Base-by-base conservation (phyloP, 495 filamentous ascomycete genomes). In the Aspergillus taichungensis region DNA sequence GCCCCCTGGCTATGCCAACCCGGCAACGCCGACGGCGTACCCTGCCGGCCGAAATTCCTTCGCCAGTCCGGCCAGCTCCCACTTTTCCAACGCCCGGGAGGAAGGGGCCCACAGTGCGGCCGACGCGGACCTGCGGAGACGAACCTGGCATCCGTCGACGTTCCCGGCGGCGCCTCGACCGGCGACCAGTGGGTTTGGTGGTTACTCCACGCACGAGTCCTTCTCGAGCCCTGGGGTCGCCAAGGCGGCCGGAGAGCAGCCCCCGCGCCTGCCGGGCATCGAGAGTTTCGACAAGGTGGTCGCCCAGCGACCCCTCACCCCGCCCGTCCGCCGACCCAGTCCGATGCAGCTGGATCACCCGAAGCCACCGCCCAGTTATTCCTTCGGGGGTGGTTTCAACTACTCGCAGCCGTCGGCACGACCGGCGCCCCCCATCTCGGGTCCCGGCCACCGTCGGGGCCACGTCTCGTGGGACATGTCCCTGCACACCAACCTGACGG, bases 111-210 rank as follows among this genome's bases (percentile, higher is more conserved):
- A 79, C 5, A 71, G 63, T 53, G 69, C 76, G 2, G 69, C 78
- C 3, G 87, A 91, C 47, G 81, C 86, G 14, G 85, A 89, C 39
- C 82, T 81, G 77, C 79, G 87, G 48, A 68, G 89, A 46, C 73
- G 88, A 38, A 95, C 89, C 6, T 95, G 89, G 89, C 89, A 95
- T 67, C 87, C 87, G 4, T 85, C 85, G 24, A 85, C 81, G 0
- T 82, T 82, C 56, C 67, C 71, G 8, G 63, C 60, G 28, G 68
- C 78, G 72, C 75, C 62, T 60, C 79, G 68, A 46, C 82, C 64
- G 60, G 81, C 55, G 48, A 88, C 72, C 50, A 87, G 71, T 63
- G 75, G 70, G 18, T 54, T 78, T 47, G 74, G 62, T 47, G 77
- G 70, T 52, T 75, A 78, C 53, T 79, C 79, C 60, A 83, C 76